Conservation (phyloP, 2,329 filamentous ascomycete species). For the Metarhizium sp. region DNA sequence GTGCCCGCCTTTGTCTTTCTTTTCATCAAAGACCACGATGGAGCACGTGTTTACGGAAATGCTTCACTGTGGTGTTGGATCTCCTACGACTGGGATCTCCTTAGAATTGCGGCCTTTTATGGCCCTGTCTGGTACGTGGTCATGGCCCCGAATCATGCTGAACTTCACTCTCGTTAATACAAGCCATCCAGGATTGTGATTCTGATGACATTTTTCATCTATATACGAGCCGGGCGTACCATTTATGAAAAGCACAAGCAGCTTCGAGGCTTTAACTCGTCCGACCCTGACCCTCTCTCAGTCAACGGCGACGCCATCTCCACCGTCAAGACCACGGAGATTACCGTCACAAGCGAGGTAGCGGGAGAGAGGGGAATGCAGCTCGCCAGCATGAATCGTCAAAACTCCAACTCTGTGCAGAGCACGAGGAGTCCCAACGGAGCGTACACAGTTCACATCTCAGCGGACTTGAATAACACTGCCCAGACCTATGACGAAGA, state of each 20-base stretch:
- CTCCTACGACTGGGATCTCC: slow-evolving; percentile 53
- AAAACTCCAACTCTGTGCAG: slow-evolving; percentile 9
- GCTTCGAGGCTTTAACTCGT: slow-evolving; percentile 44
- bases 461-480: slow-evolving; percentile 18
- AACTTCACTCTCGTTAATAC: background rate
- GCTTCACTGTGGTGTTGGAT: slow-evolving; percentile 82
- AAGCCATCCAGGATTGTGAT: slow-evolving; percentile 45
- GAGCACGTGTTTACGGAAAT: slow-evolving; percentile 57
- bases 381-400: slow-evolving; percentile 14
- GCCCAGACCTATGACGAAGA: slow-evolving; percentile 12
- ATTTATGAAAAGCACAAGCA: slow-evolving; percentile 60
- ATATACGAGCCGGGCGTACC: slow-evolving; percentile 53
- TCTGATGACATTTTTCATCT: slow-evolving; percentile 52
- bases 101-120: slow-evolving; percentile 69
- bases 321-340: slow-evolving; percentile 50
- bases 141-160: background rate
- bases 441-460: slow-evolving; percentile 44
- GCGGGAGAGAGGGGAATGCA: slow-evolving; percentile 13
- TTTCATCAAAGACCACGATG: slow-evolving; percentile 46
- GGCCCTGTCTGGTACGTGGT: slow-evolving; percentile 53
- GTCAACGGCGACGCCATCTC: slow-evolving; percentile 34
- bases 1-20: slow-evolving; percentile 59
- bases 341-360: slow-evolving; percentile 50
- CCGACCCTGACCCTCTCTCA: slow-evolving; percentile 29
- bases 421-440: slow-evolving; percentile 10